Percentiles rank a stretch among this genome's conserved stretches.
These are phyloP conservation scores for Serendipita vermifera DNA, from an alignment of 768 basidiomycete genomes.

Conservation along the genomic window DNA sequence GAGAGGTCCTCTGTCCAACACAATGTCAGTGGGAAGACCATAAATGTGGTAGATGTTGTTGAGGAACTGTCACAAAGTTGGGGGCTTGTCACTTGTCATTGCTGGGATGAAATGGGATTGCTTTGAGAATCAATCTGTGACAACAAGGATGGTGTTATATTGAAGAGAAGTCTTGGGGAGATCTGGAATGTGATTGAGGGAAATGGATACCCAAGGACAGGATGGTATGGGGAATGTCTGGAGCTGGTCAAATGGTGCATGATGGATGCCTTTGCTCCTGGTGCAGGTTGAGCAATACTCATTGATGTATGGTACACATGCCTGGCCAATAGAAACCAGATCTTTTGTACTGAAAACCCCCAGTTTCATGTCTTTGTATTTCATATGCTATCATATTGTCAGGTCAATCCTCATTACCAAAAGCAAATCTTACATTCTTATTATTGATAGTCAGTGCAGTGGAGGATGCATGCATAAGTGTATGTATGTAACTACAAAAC, in stretches of 20 bases:
- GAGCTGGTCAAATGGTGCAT: conserved; percentile 19
- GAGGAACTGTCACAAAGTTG: background rate
- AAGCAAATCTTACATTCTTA: too few relatives aligned
- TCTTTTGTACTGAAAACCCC: background rate
- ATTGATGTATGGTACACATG: background rate
- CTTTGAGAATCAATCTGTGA: conserved; percentile 18
- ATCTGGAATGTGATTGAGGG: conserved; percentile 20
- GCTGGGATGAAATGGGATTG: conserved; percentile 14
- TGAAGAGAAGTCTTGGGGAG: conserved; percentile 18
- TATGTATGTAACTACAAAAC: too few relatives aligned
- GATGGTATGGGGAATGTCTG: conserved; percentile 20
- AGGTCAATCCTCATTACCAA: too few relatives aligned
- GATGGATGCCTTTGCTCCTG: background rate
- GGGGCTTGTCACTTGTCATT: background rate
- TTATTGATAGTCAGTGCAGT: too few relatives aligned
- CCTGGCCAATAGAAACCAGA: conserved; percentile 6
- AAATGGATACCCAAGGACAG: conserved; percentile 20
- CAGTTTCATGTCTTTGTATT: too few relatives aligned
- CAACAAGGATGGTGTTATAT: conserved; percentile 17
- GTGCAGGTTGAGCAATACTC: background rate
- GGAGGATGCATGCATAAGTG: too few relatives aligned
- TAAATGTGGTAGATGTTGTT: background rate
- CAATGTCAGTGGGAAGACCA: conserved; percentile 6
- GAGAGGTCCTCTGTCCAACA: background rate
- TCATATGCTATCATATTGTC: too few relatives aligned